Percentiles rank a stretch among this genome's conserved stretches.
Evolutionary conservation across 139 green algal genomes (phyloP).

Genomic region (Tetradesmus lagerheimii): DNA sequence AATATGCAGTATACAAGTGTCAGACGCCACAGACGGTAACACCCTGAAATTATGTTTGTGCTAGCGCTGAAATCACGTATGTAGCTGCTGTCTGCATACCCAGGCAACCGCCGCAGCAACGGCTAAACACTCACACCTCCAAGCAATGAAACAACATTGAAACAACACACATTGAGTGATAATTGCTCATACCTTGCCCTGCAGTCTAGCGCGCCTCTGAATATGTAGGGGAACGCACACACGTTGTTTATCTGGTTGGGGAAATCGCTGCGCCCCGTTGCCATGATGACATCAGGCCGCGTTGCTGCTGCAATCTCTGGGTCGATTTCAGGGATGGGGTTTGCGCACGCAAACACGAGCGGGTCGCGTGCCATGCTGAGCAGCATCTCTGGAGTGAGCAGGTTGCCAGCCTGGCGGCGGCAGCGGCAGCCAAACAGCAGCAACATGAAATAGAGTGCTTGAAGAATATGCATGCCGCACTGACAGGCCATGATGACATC

Average conservation of each 20-base stretch:
- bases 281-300: conserved; percentile 57
- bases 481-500: no score
- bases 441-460: not conserved
- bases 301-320: conserved; percentile 33
- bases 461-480: conserved; percentile 26
- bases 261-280: conserved; percentile 58
- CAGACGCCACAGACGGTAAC: no score
- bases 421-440: not conserved
- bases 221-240: conserved; percentile 61
- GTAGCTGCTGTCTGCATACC: no score
- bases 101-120: no score
- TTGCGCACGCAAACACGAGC: conserved; percentile 48
- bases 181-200: conserved; percentile 40
- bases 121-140: no score
- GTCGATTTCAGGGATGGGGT: conserved; percentile 36
- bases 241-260: conserved; percentile 68
- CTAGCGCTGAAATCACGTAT: no score
- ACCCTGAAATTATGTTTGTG: no score
- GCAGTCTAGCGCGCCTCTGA: conserved; percentile 54
- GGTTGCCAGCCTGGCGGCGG: conserved; percentile 41
- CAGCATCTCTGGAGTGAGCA: conserved; percentile 51
- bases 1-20: no score
- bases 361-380: conserved; percentile 50
- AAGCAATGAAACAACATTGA: no score
- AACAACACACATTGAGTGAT: no score